A percentile compares a stretch with the other conserved stretches of the same genome.
These are phyloP conservation scores for Apophysomyces ossiformis DNA, from an alignment of 371 early-diverging fungal genomes.

Conservation along the genomic window DNA sequence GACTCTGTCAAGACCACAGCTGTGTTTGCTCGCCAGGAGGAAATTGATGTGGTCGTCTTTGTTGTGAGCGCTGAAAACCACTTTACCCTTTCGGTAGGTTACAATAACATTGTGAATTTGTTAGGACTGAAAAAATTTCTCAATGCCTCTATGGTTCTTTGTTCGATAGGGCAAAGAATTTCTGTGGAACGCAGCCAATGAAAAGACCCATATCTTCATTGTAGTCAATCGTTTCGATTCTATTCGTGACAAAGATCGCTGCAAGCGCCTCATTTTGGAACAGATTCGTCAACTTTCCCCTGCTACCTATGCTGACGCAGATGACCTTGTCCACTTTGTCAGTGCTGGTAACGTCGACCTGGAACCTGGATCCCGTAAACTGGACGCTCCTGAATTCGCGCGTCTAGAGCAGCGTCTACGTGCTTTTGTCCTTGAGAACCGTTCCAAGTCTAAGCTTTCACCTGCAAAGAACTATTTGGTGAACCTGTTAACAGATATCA, in stretches of 20 bases:
- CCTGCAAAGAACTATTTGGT: slow-evolving; percentile 92
- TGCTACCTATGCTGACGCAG: slow-evolving; percentile 87
- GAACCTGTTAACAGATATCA: slow-evolving; percentile 78
- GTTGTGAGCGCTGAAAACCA: slow-evolving; percentile 98
- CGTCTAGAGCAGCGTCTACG: slow-evolving; percentile 86
- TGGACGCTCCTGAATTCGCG: slow-evolving; percentile 71
- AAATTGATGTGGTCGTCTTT: slow-evolving; percentile 98
- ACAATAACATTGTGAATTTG: slow-evolving; percentile 3
- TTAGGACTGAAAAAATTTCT: slow-evolving; percentile 4
- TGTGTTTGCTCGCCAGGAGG: slow-evolving; percentile 95
- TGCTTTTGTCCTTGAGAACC: slow-evolving; percentile 93
- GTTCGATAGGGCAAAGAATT: slow-evolving; percentile 87
- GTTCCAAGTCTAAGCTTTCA: slow-evolving; percentile 90
- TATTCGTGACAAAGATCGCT: slow-evolving; percentile 92
- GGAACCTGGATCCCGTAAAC: slow-evolving; percentile 44
- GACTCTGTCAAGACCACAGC: slow-evolving; percentile 96
- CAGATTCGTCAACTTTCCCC: slow-evolving; percentile 95
- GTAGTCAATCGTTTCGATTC: slow-evolving; percentile 97
- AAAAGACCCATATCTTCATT: slow-evolving; percentile 98
- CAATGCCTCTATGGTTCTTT: neutral
- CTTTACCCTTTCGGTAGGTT: slow-evolving; percentile 91
- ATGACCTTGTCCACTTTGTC: slow-evolving; percentile 96
- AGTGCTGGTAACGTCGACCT: slow-evolving; percentile 72
- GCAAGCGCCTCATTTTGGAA: slow-evolving; percentile 88
- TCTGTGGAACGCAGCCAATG: slow-evolving; percentile 91